Evolutionary conservation across 2,329 filamentous ascomycete genomes (phyloP), one percentile per base, ranked within the genome.

Genomic region (Diaporthe destruens): DNA sequence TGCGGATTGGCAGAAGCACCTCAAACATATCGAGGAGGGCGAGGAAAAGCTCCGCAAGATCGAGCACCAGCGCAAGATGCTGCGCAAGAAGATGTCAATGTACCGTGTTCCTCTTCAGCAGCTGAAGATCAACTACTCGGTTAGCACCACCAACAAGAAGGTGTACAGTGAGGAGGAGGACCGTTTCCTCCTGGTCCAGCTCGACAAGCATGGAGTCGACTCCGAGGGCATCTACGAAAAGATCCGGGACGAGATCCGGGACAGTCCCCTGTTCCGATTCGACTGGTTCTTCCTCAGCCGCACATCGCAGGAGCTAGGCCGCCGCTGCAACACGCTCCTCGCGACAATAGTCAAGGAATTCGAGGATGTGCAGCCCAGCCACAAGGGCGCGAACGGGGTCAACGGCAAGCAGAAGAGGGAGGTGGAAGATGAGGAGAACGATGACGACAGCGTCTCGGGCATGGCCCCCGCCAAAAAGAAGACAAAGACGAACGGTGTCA

Each of bases 71-170:
- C 93, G 94, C 75, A 96, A 97, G 83, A 92, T 98, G 86, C 88
- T 99, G 71, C 91, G 92, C 75, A 97, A 95, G 89, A 99, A 99
- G 89, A 93, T 99, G 89, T 89, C 92, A 78, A 94, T 96, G 86
- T 98, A 98, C 81, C 93, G 96, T n/a, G 96, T 98, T 65, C 97
- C 96, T 32, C 88, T 99, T 20, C 96, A 99, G 82, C 96, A 99
- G 83, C 91, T 99, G 79, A 98, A 98, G 87, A 95, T 99, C 85
- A 98, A 98, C 84, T 99, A 99, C 83, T 98, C 95, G 0, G 96
- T 99, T 36, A 98, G 95, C 8, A 99, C 96, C 2, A 99, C 97
- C 12, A 99, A 99, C 89, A 99, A 99, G 86, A 99, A 99, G 85
- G 95, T 99, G 0, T 99, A 99, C 81, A 98, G 95, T 0, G 97